Base-by-base conservation (phyloP, 257 asterid species). In the Ilex aquifolium region DNA sequence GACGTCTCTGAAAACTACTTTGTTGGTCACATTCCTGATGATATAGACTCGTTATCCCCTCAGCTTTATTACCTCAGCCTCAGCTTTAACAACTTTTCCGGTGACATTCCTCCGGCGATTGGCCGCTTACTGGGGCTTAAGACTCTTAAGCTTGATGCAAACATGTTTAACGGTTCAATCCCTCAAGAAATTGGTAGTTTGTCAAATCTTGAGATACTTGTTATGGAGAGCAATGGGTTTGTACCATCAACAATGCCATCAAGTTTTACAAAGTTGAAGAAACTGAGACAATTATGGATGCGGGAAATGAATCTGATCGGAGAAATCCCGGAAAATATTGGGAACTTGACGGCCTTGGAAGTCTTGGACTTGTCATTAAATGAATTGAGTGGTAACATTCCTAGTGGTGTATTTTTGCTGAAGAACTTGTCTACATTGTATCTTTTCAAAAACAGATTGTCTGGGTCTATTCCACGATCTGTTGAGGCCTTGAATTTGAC, bases 171-270 rank as follows among this genome's bases (percentile, higher is more conserved):
- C 8, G 95, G 85, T 4, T 67, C 85, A 46, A 73, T 86, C 67
- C 95, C 97, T 2, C 52, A 69, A 2, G 91, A 85, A 66, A 79
- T 92, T 1, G 92, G 95, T 0, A 56, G 79, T 17, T 62, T 92
- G 62, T 32, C 60, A 13, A 76, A 86, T 61, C 89, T 92, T 48
- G 88, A 88, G 65, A 76, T 44, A 0, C 72, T 92, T 14, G 67
- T 10, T 1, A 7, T 92, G 71, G 73, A 51, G 68, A 0, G 0
- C 0, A 92, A 86, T 32, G 21, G 12, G 0, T 92, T 92, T 68
- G 29, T 66, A 7, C 95, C 91, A 13, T 95, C 87, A 4, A 29
- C 56, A 0, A 77, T 89, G 31, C 98, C 97, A 3, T 57, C 82
- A 6, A 79, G 82, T 32, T 87, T 92, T 69, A 57, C 82, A 8